phyloP scores from a whole-genome alignment of 495 filamentous ascomycete species.

The Usnea hakonensis region DNA sequence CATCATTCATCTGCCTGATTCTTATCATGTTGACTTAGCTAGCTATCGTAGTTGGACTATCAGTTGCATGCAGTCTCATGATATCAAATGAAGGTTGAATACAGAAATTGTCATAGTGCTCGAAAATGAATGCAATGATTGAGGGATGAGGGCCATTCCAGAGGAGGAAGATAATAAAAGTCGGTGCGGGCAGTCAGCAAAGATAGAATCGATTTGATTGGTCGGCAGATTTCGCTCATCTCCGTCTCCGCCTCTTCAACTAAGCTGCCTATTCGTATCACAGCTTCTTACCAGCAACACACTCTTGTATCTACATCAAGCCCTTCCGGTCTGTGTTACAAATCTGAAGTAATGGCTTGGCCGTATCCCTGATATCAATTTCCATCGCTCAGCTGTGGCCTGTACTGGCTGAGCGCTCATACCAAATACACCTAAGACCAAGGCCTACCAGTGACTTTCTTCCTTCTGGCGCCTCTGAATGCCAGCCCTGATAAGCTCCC shows the following conservation, averaged over 20 bases:
- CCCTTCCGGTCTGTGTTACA: neutral
- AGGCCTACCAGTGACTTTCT: neutral
- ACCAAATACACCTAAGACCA: neutral
- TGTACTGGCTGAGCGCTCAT: slow-evolving; percentile 4
- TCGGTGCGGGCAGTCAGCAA: neutral
- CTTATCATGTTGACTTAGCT: neutral
- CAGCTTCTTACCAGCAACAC: neutral
- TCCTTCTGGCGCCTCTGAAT: neutral
- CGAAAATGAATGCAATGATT: too few species aligned
- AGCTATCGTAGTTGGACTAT: neutral
- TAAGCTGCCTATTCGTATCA: neutral
- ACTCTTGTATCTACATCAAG: neutral
- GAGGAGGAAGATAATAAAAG: neutral
- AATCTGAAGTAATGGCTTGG: slow-evolving; percentile 19
- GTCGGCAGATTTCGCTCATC: neutral
- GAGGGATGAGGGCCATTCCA: neutral
- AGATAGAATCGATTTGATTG: slow-evolving; percentile 4
- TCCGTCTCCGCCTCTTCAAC: neutral
- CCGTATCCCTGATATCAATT: slow-evolving; percentile 22
- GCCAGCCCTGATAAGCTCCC: neutral
- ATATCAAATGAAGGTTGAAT: neutral
- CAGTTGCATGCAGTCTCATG: neutral
- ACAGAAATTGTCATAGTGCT: neutral
- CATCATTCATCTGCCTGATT: neutral
- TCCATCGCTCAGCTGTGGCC: slow-evolving; percentile 10